Evolutionary conservation across 73 alveolate genomes (phyloP), one percentile per base, ranked within the genome.

Genomic region (Tetrahymena malaccensis): DNA sequence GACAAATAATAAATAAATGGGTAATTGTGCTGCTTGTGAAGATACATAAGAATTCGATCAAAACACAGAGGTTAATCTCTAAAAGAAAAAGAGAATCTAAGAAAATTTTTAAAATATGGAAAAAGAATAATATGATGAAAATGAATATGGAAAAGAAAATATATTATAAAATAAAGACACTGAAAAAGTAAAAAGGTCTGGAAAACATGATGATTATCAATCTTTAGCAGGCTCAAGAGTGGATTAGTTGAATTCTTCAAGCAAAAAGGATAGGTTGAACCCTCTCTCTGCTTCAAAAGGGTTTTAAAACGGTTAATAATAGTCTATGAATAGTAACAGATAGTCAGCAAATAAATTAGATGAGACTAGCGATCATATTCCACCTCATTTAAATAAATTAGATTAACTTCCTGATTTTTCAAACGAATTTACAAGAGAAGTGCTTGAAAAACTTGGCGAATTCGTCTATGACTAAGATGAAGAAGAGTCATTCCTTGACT

Each of bases 11-110:
- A 40, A 40, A 40, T 40, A 40, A 40, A 95, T 95, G 97, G 97
- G 97, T 31, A 95, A 95, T 84, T 95, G 97, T 95, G 97, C 97
- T 50, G 94, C 95, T 40, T 95, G 97, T 55, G 97, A 95, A 22
- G 97, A 95, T 89, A 94, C 97, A n/a, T 34, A 94, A 33, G 84
- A 55, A 22, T 89, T 85, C 89, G 97, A 95, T 37, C 38, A 35
- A 85, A 85, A 85, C 38, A 89, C 93, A 55, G 95, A 50, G 25
- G 95, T 70, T 40, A 70, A 70, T 33, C 89, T 70, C 94, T 55
- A 93, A 85, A 43, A 85, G 58, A 56, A 94, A 85, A 94, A 95
- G 97, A 89, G 55, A 43, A 85, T 43, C 58, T 31, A 38, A 43
- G 55, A 43, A 38, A 38, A 85, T 25, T 85, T 85, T 25, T 38